Conservation (phyloP, 352 stramenopile genomes). For the Phytopythium mirpurense region DNA sequence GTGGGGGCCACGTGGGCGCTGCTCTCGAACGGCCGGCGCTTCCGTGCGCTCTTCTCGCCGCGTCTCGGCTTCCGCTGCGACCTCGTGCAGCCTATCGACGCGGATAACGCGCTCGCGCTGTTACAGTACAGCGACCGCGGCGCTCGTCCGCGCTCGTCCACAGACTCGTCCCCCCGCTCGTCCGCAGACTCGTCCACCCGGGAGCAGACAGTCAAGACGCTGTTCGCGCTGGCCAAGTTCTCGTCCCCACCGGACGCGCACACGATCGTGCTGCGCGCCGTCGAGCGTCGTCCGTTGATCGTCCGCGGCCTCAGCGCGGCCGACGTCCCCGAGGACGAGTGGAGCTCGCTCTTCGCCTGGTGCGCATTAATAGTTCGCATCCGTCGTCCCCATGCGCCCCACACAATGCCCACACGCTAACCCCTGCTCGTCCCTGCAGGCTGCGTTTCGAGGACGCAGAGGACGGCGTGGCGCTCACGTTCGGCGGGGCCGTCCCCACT, state of each 20-base stretch:
- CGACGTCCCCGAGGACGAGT: conserved; percentile 12
- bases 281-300: conserved; percentile 22
- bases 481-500: conserved; percentile 25
- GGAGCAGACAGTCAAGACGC: conserved; percentile 4
- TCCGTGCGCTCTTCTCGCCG: conserved; percentile 2
- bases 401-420: too few relatives aligned
- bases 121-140: conserved; percentile 4
- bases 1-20: neutral
- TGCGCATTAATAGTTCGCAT: too few relatives aligned
- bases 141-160: too few relatives aligned
- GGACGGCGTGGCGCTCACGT: conserved; percentile 25
- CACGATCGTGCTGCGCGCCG: conserved; percentile 28
- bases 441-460: conserved; percentile 22
- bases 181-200: too few relatives aligned
- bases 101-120: conserved; percentile 6
- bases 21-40: neutral
- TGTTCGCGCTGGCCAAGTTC: conserved; percentile 6
- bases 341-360: conserved; percentile 20
- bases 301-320: neutral
- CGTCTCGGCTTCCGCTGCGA: neutral
- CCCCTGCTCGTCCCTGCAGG: neutral
- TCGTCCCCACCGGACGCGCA: conserved; percentile 7
- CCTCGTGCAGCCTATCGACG: conserved; percentile 6
- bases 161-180: neutral
- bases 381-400: too few relatives aligned